Evolutionary conservation across 352 stramenopile species (phyloP).

Genomic region (Plasmopara viticola): DNA sequence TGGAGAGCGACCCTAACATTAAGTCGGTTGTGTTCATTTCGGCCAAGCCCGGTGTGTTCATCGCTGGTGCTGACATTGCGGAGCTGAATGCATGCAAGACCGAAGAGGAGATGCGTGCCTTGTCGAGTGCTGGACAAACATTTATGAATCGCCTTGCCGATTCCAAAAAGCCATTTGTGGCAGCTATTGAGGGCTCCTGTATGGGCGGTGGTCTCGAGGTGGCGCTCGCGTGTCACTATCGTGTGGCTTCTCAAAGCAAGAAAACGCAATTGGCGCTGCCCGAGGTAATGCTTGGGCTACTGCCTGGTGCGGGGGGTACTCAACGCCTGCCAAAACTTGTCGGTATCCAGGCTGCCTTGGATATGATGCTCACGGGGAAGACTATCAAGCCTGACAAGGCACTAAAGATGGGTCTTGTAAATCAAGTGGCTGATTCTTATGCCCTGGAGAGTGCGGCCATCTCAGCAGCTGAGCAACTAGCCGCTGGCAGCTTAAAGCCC

Average conservation of each 20-base stretch:
- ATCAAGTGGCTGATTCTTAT: constrained; percentile 89
- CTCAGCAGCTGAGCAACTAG: constrained; percentile 82
- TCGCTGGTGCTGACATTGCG: constrained; percentile 97
- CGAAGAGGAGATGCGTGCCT: constrained; percentile 88
- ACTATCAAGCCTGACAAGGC: constrained; percentile 93
- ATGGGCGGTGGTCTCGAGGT: constrained; percentile 97
- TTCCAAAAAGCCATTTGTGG: constrained; percentile 93
- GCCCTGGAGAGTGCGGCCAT: constrained; percentile 91
- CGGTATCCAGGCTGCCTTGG: constrained; percentile 88
- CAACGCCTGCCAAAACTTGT: constrained; percentile 94
- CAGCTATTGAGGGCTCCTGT: constrained; percentile 94
- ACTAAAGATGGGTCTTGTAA: constrained; percentile 96
- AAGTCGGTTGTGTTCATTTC: constrained; percentile 98
- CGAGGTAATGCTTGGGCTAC: constrained; percentile 95
- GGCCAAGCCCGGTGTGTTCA: constrained; percentile 96
- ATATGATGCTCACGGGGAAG: constrained; percentile 98
- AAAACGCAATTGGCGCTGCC: constrained; percentile 96
- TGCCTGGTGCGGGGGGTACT: constrained; percentile 97
- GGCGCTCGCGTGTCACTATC: constrained; percentile 96
- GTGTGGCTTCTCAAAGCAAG: constrained; percentile 90
- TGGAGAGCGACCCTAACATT: constrained; percentile 86
- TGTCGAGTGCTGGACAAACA: constrained; percentile 91
- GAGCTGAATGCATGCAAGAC: constrained; percentile 87
- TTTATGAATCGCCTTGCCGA: constrained; percentile 89
- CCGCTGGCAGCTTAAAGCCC: constrained; percentile 86